Base-by-base conservation (phyloP, 495 filamentous ascomycete genomes). In the Trichoderma gamsii region DNA sequence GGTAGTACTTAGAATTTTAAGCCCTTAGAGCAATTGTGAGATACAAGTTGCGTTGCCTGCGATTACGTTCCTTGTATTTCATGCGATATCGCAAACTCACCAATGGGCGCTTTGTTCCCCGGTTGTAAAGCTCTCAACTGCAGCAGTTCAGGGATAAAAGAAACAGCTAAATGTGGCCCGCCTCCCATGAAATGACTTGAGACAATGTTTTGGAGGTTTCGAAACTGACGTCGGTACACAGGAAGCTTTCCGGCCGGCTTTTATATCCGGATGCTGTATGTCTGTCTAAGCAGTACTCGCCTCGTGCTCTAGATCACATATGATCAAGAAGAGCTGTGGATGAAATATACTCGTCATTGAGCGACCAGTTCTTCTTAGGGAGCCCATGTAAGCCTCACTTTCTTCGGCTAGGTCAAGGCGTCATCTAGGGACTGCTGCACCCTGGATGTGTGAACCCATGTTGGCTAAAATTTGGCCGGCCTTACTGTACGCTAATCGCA, bases 401-500 rank as follows among this genome's bases (percentile, higher is more conserved):
- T 56, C 51, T n/a, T 56, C 25, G 25, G 56, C 25, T 61, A 61
- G 8, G 56, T 25, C 25, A 61, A 61, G 25, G 56, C 11, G 25
- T 25, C 25, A 61, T 61, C 56, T 32, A 35, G 56, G 56, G 56
- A 61, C 8, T 13, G 56, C 25, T 32, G 56, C 56, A 61, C 32
- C 23, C 56, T 13, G 56, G 25, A 3, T 29, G 56, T 61, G 23
- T 13, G 56, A 61, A 32, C 56, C 56, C 56, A 61, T 61, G 56
- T 16, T 61, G 9, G 27, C 27, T 13, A 32, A 21, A 15, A 15
- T 21, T 16, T 25, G 9, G 9, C 56, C 11, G 56, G 13, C 27
- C 12, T 25, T 32, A n/a, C n/a, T n/a, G n/a, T n/a, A 25, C 56
- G 56, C 56, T 61, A 61, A 61, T 61, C 56, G 27, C 56, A 29